Base-by-base conservation (phyloP, 805 yeast genomes). In the Candida suzukii region DNA sequence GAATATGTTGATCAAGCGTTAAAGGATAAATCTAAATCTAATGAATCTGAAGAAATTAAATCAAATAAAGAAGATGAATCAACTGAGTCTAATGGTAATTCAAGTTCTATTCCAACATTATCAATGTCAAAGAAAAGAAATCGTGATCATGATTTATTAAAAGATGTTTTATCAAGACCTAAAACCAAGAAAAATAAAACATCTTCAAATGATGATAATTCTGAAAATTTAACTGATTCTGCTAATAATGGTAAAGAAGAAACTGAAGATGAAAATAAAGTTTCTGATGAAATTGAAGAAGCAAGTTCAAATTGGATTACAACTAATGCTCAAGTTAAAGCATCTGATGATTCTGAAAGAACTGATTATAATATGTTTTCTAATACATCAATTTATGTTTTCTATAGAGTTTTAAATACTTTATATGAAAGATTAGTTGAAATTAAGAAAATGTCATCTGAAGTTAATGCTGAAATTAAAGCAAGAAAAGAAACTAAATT, bases 361-460 rank as follows among this genome's bases (percentile, higher is more conserved):
- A 68, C 67, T 25, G 74, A 70, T 37, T 88, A 67, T 68, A 90
- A 88, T 58, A 61, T 90, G 52, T 93, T 91, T 68, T 87, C 86
- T 46, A 90, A 91, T 61, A 82, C 96, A 4, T 80, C 90, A 43
- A 76, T 90, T 30, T 93, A 93, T 56, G 85, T 88, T 27, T 88
- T 93, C 53, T 77, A 88, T 75, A 85, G 99, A 51, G 83, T 84
- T 51, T 68, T 90, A 58, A 79, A 86, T 47, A 84, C 87, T 2
- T 63, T 93, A 19, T 91, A 87, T 58, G 84, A 78, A 53, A 76
- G 99, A 52, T 67, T 93, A 43, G 64, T 67, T 20, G 96, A 88
- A 54, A 78, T 90, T 40, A 91, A 91, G 64, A 60, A 64, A 14
- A 67, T 85, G 64, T 81, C 86, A 54, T 74, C 69, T 3, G 75